Base-by-base conservation (phyloP, 257 asterid genomes). In the Solanum sparsipilum region DNA sequence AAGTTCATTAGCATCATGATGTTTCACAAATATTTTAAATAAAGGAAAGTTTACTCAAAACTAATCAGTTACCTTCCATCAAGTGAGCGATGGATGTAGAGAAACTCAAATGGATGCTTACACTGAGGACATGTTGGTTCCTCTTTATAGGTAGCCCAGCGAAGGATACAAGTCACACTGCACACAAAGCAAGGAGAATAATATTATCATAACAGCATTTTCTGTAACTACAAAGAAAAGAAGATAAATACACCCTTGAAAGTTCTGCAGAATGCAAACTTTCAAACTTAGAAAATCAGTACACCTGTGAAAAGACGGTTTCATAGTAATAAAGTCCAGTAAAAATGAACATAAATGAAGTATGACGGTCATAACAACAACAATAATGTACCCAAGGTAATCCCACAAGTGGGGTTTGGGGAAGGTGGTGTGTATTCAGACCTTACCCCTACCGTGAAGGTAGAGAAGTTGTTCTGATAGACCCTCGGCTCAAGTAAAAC, bases 91-190 rank as follows among this genome's bases (percentile, higher is more conserved):
- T 93, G 98, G 91, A 97, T 87, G 88, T 94, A 90, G 46, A 97
- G 98, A 90, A 92, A 95, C 92, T 93, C 92, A 83, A 97, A 97
- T 41, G 96, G 98, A 83, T 89, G 88, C 88, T 97, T 97, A 89
- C 99, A 97, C 90, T 96, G 98, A 34, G 99, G 99, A 87, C 98
- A 96, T 9, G 95, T 94, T 20, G 96, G 94, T 74, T 96, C 96
- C 71, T 91, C 93, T 89, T 97, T 96, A 94, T 91, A 93, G 36
- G 98, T 89, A 73, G 98, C 98, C 98, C 99, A 97, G 5, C 96
- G 94, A 87, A 97, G 92, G 88, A 97, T 97, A 92, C 98, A 97
- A 58, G 89, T 95, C 92, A 97, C 98, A 31, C 98, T 97, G 93
- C 84, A 90, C 44, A 91, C 18, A 87, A 68, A 76, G 84, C 56